phyloP scores from a whole-genome alignment of 208 protist species.

The Balamuthia mandrillaris region DNA sequence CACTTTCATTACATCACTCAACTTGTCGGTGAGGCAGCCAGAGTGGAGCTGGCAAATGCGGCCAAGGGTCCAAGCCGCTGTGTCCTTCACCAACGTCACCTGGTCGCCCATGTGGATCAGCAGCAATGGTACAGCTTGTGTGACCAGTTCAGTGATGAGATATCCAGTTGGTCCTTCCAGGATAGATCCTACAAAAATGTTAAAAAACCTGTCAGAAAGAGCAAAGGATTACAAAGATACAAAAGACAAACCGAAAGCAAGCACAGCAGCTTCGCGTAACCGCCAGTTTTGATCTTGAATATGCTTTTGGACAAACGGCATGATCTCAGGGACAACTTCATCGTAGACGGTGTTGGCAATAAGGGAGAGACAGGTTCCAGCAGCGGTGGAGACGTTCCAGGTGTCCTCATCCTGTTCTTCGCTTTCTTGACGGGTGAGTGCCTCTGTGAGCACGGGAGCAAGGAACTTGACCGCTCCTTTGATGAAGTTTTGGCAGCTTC shows the following conservation, averaged over 20 bases:
- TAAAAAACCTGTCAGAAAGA: not conserved
- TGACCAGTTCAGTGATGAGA: conserved; percentile 81
- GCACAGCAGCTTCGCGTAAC: conserved; percentile 87
- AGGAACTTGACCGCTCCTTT: conserved; percentile 78
- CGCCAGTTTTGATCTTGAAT: conserved; percentile 87
- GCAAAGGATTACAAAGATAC: not conserved
- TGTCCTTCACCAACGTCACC: conserved; percentile 84
- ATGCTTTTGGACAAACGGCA: conserved; percentile 89
- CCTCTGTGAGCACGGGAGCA: conserved; percentile 79
- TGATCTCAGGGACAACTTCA: conserved; percentile 75
- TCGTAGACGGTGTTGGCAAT: conserved; percentile 79
- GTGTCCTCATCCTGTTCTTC: conserved; percentile 86
- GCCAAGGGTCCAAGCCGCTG: conserved; percentile 88
- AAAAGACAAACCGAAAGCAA: conserved; percentile 83
- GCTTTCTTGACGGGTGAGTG: conserved; percentile 79
- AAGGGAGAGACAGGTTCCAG: conserved; percentile 82
- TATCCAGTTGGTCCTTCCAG: conserved; percentile 83
- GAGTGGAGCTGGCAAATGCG: conserved; percentile 86
- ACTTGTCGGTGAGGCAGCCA: conserved; percentile 71
- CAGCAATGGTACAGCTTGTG: conserved; percentile 80
- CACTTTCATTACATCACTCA: conserved; percentile 54
- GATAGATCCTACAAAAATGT: conserved; percentile 71
- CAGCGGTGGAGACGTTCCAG: conserved; percentile 90
- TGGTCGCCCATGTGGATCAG: conserved; percentile 81
- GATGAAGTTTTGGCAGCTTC: conserved; percentile 76